Base-by-base conservation (phyloP, 2,329 filamentous ascomycete genomes). In the Rhynchosporium graminicola region DNA sequence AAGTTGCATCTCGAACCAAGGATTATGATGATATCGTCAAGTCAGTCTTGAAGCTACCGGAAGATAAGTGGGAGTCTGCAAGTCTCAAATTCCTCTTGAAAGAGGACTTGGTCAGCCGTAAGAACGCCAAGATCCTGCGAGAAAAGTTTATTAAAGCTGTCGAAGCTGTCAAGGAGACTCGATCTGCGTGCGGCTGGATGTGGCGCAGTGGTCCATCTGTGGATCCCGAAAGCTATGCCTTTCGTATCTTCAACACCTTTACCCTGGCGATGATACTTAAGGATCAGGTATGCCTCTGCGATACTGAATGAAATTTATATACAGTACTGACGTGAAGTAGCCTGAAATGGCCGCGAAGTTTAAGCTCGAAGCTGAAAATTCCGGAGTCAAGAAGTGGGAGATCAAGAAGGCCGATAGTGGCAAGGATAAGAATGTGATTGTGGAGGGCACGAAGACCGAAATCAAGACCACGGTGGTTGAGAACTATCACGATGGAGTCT, bases 221-320 rank as follows among this genome's bases (percentile, higher is more conserved):
- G 15, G 55, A 57, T 20, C 42, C 55, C 28, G 15, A 47, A 9
- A 47, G 15, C 13, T n/a, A 47, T 31, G 55, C 55, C 42, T 57
- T 57, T 43, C 28, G n/a, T 7, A 33, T 57, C 1, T 48, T 47
- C 15, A 48, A 47, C 29, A 58, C 52, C 1, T 56, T 20, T 43
- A 58, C 8, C 29, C 12, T 38, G 29, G 56, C 31, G 0, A 58
- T 26, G 13, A 38, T 31, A 15, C 28, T 45, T n/a, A 36, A 38
- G n/a, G 13, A 36, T 26, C 43, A 48, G 20, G 33, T 58, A 38
- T 40, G 43, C n/a, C 7, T 47, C 31, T 48, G 8, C 13, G 6
- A 48, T 9, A 4, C 26, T 15, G 3, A 42, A 28, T 8, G 3
- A 3, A n/a, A 28, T 29, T 15, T 7, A 12, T 56, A 10, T 38